Evolutionary conservation across 192 early-diverging fungal genomes (phyloP).

Genomic region (Coemansia sp.): DNA sequence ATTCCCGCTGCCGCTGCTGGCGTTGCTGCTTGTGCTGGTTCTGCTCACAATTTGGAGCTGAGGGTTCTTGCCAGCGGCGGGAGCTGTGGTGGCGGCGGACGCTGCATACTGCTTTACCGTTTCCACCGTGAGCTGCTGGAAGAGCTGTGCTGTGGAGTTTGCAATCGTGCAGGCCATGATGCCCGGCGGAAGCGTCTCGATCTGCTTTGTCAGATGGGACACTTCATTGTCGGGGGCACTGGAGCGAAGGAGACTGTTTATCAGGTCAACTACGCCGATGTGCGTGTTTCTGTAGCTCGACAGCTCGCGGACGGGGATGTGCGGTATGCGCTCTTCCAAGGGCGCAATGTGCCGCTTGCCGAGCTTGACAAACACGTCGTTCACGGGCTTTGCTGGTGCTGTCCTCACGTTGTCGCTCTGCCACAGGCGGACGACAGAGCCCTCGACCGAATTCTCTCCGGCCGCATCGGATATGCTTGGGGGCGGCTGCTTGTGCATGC

Average conservation of each 20-base stretch:
- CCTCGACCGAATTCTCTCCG: slow-evolving; percentile 14
- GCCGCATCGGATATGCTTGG: background rate
- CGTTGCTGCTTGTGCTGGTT: background rate
- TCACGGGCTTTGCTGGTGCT: slow-evolving; percentile 21
- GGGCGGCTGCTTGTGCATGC: background rate
- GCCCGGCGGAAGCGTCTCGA: slow-evolving; percentile 47
- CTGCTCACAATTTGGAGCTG: background rate
- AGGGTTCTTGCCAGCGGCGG: background rate
- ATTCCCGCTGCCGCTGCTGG: slow-evolving; percentile 6
- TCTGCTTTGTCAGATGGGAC: slow-evolving; percentile 20
- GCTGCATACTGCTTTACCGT: slow-evolving; percentile 27
- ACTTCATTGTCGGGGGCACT: slow-evolving; percentile 29
- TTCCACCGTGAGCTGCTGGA: slow-evolving; percentile 34
- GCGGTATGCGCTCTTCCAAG: slow-evolving; percentile 44
- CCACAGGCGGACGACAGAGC: slow-evolving; percentile 25
- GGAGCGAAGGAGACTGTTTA: slow-evolving; percentile 37
- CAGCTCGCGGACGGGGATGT: slow-evolving; percentile 31
- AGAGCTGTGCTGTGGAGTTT: slow-evolving; percentile 48
- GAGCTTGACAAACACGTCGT: slow-evolving; percentile 37
- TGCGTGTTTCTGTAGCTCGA: slow-evolving; percentile 12
- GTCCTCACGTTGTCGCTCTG: slow-evolving; percentile 3
- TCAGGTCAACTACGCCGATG: slow-evolving; percentile 32
- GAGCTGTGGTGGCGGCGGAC: background rate
- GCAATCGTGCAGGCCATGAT: slow-evolving; percentile 47
- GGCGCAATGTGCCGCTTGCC: slow-evolving; percentile 29